These are phyloP conservation scores for Parietaria judaica DNA, from an alignment of 306 rosid genomes.

Conservation along the genomic window DNA sequence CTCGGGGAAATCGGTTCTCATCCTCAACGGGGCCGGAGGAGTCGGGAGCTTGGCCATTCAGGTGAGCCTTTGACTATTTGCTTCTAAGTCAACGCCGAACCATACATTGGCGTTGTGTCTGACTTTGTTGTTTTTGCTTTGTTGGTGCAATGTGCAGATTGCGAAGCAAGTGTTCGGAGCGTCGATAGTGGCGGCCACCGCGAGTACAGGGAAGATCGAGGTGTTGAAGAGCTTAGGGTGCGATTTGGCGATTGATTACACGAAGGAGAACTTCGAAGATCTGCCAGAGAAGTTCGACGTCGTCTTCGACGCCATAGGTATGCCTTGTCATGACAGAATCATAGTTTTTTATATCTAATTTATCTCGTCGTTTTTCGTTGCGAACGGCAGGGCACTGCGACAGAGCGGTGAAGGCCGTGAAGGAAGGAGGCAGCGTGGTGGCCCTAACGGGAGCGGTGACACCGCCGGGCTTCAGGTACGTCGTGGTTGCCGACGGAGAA, in stretches of 20 bases:
- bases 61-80: slow-evolving; percentile 31
- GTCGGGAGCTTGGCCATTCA: slow-evolving; percentile 94
- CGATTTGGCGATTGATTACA: slow-evolving; percentile 86
- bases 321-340: no score
- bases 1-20: slow-evolving; percentile 77
- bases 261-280: slow-evolving; percentile 79
- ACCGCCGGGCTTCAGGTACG: slow-evolving; percentile 95
- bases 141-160: slow-evolving; percentile 47
- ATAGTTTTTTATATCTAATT: background rate
- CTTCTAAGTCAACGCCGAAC: background rate
- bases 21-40: slow-evolving; percentile 90
- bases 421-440: slow-evolving; percentile 88
- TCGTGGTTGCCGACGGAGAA: slow-evolving; percentile 77
- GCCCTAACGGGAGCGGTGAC: slow-evolving; percentile 84
- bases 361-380: background rate
- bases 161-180: slow-evolving; percentile 95
- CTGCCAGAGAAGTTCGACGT: slow-evolving; percentile 81
- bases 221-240: slow-evolving; percentile 75
- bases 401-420: slow-evolving; percentile 73
- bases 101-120: background rate
- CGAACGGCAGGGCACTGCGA: slow-evolving; percentile 75
- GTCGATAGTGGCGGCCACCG: slow-evolving; percentile 78
- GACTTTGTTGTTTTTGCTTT: background rate
- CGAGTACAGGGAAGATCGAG: slow-evolving; percentile 73
- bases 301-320: slow-evolving; percentile 84